Evolutionary conservation across 805 yeast species (phyloP), one percentile per base, ranked within the genome.

Genomic region (Priceomyces carsonii): DNA sequence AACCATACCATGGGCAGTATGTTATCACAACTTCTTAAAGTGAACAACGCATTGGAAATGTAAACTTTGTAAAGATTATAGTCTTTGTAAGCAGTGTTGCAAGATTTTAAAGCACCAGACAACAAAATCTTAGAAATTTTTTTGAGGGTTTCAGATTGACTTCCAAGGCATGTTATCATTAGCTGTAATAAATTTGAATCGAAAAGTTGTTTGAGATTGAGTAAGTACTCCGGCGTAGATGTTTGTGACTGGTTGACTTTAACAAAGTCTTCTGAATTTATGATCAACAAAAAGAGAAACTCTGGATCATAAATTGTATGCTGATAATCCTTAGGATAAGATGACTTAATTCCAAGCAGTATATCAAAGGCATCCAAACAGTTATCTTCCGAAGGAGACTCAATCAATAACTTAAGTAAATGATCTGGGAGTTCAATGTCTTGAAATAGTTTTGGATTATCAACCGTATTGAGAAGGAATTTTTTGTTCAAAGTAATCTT

Each of bases 191-290:
- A 50, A 2, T 69, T 66, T 1, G 85, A 68, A 2, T 80, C 85
- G 4, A 82, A 63, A 18, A 86, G 57, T 29, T 68, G 71, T 45
- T 71, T 75, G 28, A 84, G 57, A 40, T 84, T 77, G n/a, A n/a
- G n/a, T n/a, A n/a, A n/a, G 35, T 81, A 69, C 10, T 53, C 57
- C 30, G 60, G 32, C 16, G 37, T 59, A 4, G 43, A 53, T 5
- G 31, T 56, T 24, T 44, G 63, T 4, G 58, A 61, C 7, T 54
- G 55, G 3, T 51, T 47, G 9, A 60, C 37, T 18, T 52, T 57
- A 26, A 84, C 71, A 20, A 85, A 61, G 42, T 84, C 90, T 4
- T 77, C 80, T 46, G 80, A 84, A 53, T 80, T 82, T 23, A 83
- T 53, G 4, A 82, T 58, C 40, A 81, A 51, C 36, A 83, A 63